Conservation (phyloP, 1,284 basidiomycete genomes). For the Boletus semigastroideus region DNA sequence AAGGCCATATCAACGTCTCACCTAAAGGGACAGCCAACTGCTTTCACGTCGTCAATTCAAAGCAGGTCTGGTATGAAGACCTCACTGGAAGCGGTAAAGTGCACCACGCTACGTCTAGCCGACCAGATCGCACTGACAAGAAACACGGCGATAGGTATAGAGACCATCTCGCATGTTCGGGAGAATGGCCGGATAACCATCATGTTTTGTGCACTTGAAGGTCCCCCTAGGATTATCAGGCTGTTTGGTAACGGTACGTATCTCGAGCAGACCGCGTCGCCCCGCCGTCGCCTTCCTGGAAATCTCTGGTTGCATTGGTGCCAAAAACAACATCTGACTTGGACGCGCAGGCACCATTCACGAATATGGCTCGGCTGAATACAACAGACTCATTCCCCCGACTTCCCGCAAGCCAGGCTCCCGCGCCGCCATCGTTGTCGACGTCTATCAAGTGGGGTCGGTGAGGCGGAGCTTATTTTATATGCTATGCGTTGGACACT, state of each 20-base stretch:
- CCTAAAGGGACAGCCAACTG: slow-evolving; percentile 51
- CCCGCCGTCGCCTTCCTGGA: slow-evolving; percentile 24
- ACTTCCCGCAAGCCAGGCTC: slow-evolving; percentile 50
- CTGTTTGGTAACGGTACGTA: slow-evolving; percentile 48
- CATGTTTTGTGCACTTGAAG: slow-evolving; percentile 55
- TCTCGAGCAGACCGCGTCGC: slow-evolving; percentile 32
- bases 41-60: slow-evolving; percentile 47
- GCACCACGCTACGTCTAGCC: too few species aligned
- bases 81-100: slow-evolving; percentile 51
- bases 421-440: slow-evolving; percentile 44
- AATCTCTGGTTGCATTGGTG: slow-evolving; percentile 35
- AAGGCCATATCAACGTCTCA: slow-evolving; percentile 56
- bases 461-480: slow-evolving; percentile 33
- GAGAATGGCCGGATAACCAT: slow-evolving; percentile 60
- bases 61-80: slow-evolving; percentile 56
- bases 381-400: slow-evolving; percentile 37
- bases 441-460: slow-evolving; percentile 52
- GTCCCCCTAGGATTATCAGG: slow-evolving; percentile 49
- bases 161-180: slow-evolving; percentile 57
- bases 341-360: slow-evolving; percentile 48
- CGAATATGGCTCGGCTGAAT: slow-evolving; percentile 49
- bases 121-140: neutral
- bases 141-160: slow-evolving; percentile 37
- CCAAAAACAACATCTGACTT: too few species aligned
- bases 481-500: neutral